A percentile compares a stretch with the other conserved stretches of the same genome.
Conservation (phyloP, 106 monocot genomes). For the Chionographis japonica region DNA sequence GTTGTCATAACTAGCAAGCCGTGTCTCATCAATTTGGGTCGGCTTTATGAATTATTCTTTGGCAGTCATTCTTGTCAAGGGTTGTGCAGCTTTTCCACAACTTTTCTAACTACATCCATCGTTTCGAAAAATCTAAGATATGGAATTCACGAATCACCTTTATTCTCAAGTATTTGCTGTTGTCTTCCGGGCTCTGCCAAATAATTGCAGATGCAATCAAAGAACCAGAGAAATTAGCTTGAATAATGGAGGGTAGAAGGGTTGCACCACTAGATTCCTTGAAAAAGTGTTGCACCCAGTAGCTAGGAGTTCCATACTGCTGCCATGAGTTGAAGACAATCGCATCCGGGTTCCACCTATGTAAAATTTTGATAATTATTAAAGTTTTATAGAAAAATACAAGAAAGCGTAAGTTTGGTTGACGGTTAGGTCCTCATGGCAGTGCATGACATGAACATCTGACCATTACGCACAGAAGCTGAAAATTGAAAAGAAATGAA, state of each 20-base stretch:
- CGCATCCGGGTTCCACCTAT: constrained; percentile 85
- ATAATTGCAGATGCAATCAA: constrained; percentile 78
- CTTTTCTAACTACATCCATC: no score
- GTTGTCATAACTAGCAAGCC: no score
- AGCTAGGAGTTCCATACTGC: constrained; percentile 87
- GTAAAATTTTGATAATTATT: not conserved
- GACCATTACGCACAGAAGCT: no score
- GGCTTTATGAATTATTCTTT: no score
- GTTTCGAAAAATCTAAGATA: no score
- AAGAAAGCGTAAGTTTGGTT: not conserved
- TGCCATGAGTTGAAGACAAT: constrained; percentile 93
- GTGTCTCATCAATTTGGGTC: no score
- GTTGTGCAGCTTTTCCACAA: no score
- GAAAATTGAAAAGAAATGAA: no score
- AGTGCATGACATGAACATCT: no score
- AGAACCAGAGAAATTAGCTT: constrained; percentile 26
- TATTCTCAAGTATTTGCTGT: constrained; percentile 55
- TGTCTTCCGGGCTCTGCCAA: constrained; percentile 46
- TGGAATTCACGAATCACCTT: constrained; percentile 41
- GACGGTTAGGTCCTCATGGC: no score
- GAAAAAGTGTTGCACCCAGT: constrained; percentile 97
- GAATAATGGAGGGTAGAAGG: constrained; percentile 43
- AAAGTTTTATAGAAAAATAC: constrained; percentile 1
- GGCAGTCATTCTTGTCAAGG: no score
- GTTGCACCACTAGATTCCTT: constrained; percentile 72